phyloP scores from a whole-genome alignment of 2,329 filamentous ascomycete genomes.

The Ambrosiella beaveri region DNA sequence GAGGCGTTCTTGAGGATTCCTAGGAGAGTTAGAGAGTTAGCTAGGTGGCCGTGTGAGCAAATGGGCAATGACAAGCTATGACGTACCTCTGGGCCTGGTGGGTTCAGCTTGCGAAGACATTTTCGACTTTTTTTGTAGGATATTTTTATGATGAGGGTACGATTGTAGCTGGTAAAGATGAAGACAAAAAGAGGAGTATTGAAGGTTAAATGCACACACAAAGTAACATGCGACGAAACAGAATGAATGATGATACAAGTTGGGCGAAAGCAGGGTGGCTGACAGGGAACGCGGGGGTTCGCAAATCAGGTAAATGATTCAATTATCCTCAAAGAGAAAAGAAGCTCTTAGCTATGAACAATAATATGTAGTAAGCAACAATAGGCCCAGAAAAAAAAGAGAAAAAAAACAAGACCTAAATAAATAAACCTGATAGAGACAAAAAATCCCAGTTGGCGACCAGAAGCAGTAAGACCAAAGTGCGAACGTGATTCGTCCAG shows the following conservation, averaged over 20 bases:
- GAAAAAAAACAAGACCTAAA: not conserved
- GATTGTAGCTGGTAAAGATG: not conserved
- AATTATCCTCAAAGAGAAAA: too few relatives aligned
- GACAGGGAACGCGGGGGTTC: conserved; percentile 4
- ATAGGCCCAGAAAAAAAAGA: not conserved
- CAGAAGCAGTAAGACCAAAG: not conserved
- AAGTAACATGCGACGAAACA: not conserved
- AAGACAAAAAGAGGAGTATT: not conserved
- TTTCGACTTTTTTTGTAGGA: not conserved
- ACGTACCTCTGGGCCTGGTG: conserved; percentile 30
- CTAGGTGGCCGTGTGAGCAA: not conserved
- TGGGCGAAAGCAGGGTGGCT: not conserved
- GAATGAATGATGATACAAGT: not conserved
- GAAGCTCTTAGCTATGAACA: too few relatives aligned
- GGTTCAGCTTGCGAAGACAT: conserved; percentile 16
- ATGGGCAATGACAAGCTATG: not conserved
- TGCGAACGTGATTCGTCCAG: not conserved
- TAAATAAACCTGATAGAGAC: not conserved
- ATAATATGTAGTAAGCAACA: too few relatives aligned
- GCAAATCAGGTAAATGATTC: not conserved
- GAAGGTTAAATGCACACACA: not conserved
- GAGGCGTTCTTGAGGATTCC: conserved; percentile 90
- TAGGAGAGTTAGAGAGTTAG: conserved; percentile 21
- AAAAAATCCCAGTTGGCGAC: not conserved
- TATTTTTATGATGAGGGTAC: too few relatives aligned